Evolutionary conservation across 1,139 yeast species (phyloP).

Genomic region (Hansenula sp.): DNA sequence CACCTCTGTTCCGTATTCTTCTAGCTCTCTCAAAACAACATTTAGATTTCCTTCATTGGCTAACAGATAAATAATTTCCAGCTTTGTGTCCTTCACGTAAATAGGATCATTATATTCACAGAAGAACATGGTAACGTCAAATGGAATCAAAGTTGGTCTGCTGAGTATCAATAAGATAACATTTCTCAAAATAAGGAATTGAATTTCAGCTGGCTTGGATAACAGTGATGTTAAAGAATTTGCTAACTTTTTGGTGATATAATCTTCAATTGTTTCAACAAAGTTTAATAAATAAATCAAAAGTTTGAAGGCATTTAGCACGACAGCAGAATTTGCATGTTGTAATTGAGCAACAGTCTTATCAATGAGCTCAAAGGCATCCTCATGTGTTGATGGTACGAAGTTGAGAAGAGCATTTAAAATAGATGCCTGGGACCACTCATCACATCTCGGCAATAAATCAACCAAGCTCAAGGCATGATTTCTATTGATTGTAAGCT

Average conservation of each 20-base stretch:
- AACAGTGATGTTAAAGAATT: slow-evolving; percentile 68
- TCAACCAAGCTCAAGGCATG: slow-evolving; percentile 51
- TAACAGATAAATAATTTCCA: slow-evolving; percentile 77
- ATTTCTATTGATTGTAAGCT: slow-evolving; percentile 49
- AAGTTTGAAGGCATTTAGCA: slow-evolving; percentile 68
- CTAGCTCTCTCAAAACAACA: slow-evolving; percentile 67
- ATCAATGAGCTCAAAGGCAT: slow-evolving; percentile 66
- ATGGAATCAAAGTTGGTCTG: slow-evolving; percentile 51
- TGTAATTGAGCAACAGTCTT: slow-evolving; percentile 69
- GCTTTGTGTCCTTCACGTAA: slow-evolving; percentile 84
- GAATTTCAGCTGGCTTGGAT: slow-evolving; percentile 78
- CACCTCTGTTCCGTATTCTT: slow-evolving; percentile 82
- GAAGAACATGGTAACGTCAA: slow-evolving; percentile 76
- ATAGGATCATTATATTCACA: slow-evolving; percentile 83
- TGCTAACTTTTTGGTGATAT: slow-evolving; percentile 57
- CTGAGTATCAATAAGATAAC: slow-evolving; percentile 71
- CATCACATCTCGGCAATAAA: slow-evolving; percentile 51
- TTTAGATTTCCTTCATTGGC: slow-evolving; percentile 63
- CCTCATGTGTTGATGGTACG: slow-evolving; percentile 65
- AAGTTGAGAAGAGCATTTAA: slow-evolving; percentile 62
- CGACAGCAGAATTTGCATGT: slow-evolving; percentile 81
- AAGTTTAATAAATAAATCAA: slow-evolving; percentile 73
- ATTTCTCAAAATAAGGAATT: slow-evolving; percentile 77
- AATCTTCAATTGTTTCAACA: slow-evolving; percentile 35
- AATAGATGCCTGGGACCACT: slow-evolving; percentile 79